Evolutionary conservation across 257 asterid species (phyloP), one percentile per base, ranked within the genome.

Genomic region (Penstemon barbatus): DNA sequence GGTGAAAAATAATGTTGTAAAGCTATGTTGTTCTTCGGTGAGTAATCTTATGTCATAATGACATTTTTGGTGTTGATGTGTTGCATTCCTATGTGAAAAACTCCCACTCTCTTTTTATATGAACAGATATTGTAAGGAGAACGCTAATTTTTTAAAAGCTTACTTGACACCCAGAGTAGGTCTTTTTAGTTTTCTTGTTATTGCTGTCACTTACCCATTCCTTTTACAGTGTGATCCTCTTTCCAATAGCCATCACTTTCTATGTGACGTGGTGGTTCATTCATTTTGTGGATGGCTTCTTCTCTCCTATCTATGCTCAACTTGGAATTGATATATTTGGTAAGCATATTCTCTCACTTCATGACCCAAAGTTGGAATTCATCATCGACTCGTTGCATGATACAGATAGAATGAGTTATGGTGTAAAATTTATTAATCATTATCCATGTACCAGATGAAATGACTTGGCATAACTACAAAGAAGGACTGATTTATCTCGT

Each of bases 231-330:
- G 93, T 86, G 83, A 86, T 86, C 78, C 84, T 86, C 74, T 73
- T 86, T 42, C 93, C 93, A 62, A 82, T 86, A 49, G 90, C 93
- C 44, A 77, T 86, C 72, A 86, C 93, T 58, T 86, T 86, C 88
- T 86, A 86, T 61, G 56, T 86, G 72, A 86, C 93, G 61, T 86
- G 93, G 93, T 86, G 93, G 93, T 86, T 86, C 84, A 86, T 86
- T 84, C 90, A 78, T 82, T 86, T 84, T 11, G 93, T 84, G 81
- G 93, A 86, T 57, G 84, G 93, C 48, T 86, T 86, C 79, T 86
- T 86, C 86, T 86, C 93, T 73, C 93, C 93, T 7, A 84, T 86
- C 54, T 86, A 86, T 71, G 86, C 73, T 62, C 88, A 86, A 39
- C 86, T 86, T 64, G 93, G 93, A 50, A 78, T 84, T 65, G 81